These are phyloP conservation scores for Papiliotrema nemorosa DNA, from an alignment of 1,284 basidiomycete species.

Conservation along the genomic window DNA sequence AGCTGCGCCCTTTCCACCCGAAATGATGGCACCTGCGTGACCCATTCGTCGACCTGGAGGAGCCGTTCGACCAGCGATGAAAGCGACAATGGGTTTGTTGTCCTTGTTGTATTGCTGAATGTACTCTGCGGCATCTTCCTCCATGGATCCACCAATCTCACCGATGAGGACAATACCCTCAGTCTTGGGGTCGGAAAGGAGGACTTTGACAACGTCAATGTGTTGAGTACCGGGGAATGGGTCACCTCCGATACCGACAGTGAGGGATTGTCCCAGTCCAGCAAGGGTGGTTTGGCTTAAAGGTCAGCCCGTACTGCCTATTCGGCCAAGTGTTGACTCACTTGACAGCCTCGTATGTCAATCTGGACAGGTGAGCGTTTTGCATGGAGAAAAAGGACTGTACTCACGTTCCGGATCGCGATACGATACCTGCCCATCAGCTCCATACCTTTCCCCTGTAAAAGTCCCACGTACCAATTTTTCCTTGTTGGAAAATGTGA, in stretches of 20 bases:
- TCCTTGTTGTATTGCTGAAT: constrained; percentile 91
- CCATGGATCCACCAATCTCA: constrained; percentile 98
- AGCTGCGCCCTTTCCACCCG: constrained; percentile 95
- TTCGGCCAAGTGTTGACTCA: constrained; percentile 20
- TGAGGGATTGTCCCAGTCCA: constrained; percentile 94
- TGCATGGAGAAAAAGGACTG: not conserved
- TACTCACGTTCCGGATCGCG: constrained; percentile 78
- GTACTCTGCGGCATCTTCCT: constrained; percentile 98
- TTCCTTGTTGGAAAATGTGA: constrained; percentile 93
- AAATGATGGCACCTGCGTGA: constrained; percentile 96
- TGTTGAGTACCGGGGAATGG: constrained; percentile 87
- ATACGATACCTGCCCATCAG: constrained; percentile 74
- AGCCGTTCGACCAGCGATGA: constrained; percentile 96
- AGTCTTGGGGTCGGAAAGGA: constrained; percentile 88
- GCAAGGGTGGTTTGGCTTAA: constrained; percentile 81
- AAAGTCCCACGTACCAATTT: constrained; percentile 63
- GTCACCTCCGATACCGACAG: constrained; percentile 97
- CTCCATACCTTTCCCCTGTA: constrained; percentile 27
- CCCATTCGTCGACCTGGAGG: constrained; percentile 98
- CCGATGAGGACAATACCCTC: constrained; percentile 97
- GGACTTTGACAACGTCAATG: constrained; percentile 92
- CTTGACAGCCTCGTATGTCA: constrained; percentile 52
- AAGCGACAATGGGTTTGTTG: constrained; percentile 95
- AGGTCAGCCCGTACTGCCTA: constrained; percentile 58
- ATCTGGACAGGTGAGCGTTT: constrained; percentile 19